Evolutionary conservation across 331 rosid genomes (phyloP).

Genomic region (Dryas integrifolia): DNA sequence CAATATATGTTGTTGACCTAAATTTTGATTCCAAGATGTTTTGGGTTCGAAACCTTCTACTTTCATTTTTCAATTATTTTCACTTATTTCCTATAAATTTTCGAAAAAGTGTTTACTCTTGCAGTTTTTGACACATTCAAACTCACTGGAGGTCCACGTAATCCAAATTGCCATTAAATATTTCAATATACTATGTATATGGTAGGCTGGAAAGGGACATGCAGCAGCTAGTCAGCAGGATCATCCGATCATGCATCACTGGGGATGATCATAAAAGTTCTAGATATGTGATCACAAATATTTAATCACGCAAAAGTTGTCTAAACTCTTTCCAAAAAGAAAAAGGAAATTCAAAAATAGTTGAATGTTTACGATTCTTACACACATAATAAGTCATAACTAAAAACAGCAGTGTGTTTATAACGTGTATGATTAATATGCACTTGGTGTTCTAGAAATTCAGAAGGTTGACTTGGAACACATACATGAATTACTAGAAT

Average conservation of each 20-base stretch:
- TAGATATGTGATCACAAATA: background rate
- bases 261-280: slow-evolving; percentile 1
- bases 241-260: background rate
- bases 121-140: slow-evolving; percentile 15
- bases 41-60: no score
- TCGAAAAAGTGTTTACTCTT: no score
- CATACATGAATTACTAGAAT: background rate
- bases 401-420: background rate
- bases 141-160: background rate
- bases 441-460: slow-evolving; percentile 9
- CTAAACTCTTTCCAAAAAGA: no score
- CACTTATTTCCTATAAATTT: no score
- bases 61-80: no score
- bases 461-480: slow-evolving; percentile 8
- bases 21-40: no score
- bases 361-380: no score
- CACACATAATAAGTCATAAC: background rate
- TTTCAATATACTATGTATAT: background rate
- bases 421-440: background rate
- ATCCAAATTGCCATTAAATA: background rate
- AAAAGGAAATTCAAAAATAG: no score
- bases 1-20: no score
- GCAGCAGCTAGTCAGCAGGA: slow-evolving; percentile 3
- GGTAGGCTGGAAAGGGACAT: slow-evolving; percentile 10
- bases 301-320: no score